Base-by-base conservation (phyloP, 2,329 filamentous ascomycete species). In the Aspergillus sp. region DNA sequence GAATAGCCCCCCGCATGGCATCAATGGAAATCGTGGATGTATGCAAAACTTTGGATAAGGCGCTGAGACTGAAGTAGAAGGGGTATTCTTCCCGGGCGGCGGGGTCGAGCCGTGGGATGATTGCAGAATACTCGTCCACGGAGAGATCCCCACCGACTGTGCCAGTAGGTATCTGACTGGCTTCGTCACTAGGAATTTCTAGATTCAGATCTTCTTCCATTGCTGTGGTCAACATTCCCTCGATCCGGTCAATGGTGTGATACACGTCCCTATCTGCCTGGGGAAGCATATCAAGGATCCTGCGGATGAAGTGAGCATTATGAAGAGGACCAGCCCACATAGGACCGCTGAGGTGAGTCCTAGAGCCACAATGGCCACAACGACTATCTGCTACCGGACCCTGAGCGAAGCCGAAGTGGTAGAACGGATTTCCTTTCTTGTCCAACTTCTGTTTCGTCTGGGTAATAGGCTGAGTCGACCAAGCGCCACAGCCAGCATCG, bases 311-410 rank as follows among this genome's bases (percentile, higher is more conserved):
- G 2, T 87, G 85, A 6, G 87, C 84, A 48, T 92, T 92, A 76
- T 99, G 95, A 8, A 99, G 80, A 19, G 90, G 90, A 0, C 95
- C 95, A 36, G 86, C 93, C 80, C 93, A 99, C 94, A 99, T 98
- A 0, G 95, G 95, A 1, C 95, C 95, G 4, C 88, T 90, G 13
- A 98, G 75, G 75, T 98, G 95, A 77, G 89, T 96, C 73, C 90
- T 94, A 71, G 85, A 87, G 8, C 89, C 90, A 73, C 95, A 99
- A 74, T 98, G 92, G 61, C 87, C 83, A 75, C 95, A 99, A 41
- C 82, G 78, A 15, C 84, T 82, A 59, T 87, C 84, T 3, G 85
- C 80, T 0, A 85, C 84, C 1, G 93, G 92, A 0, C 84, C 93
- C 70, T 89, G 83, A 0, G 89, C 85, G 64, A 93, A 87, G 0